Evolutionary conservation across 768 basidiomycete species (phyloP), one percentile per base, ranked within the genome.

Genomic region (Phaffia australis): DNA sequence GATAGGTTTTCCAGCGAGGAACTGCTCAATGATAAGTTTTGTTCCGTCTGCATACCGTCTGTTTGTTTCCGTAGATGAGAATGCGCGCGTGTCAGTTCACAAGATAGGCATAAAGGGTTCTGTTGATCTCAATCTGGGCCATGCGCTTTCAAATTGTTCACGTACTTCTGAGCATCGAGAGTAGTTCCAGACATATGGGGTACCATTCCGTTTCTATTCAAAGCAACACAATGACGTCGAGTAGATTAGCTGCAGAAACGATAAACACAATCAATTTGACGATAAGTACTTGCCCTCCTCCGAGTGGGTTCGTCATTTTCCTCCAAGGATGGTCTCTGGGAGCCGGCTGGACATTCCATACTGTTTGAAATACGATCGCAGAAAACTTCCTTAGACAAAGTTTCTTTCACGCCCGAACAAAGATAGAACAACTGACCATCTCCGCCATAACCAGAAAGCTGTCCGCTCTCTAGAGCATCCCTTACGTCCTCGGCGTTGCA

Each of bases 281-380:
- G 25, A 32, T 21, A 25, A 8, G 48, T 19, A 23, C 35, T 42
- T 42, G 11, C 35, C 60, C 69, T 15, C 49, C 63, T 19, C 71
- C 85, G 8, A 87, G 81, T 27, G 84, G 82, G 79, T 90, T 89
- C 79, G 86, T 85, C 80, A 83, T 81, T 23, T 82, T 84, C 62
- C 90, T 82, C 91, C 88, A 93, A 56, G 86, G 78, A 78, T 94
- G 91, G 76, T 91, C 86, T 70, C 79, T 82, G 2, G 89, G 88
- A 14, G 90, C 86, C 52, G 92, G 90, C 74, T 93, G 89, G 57
- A 86, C 84, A 71, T 88, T 82, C 89, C 88, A 88, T 52, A 89
- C 87, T 57, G 21, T 51, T n/a, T n/a, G n/a, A n/a, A n/a, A n/a
- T n/a, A n/a, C n/a, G n/a, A n/a, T n/a, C n/a, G n/a, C n/a, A n/a